phyloP scores from a whole-genome alignment of 2,329 filamentous ascomycete genomes.

The Monosporascus sp. region DNA sequence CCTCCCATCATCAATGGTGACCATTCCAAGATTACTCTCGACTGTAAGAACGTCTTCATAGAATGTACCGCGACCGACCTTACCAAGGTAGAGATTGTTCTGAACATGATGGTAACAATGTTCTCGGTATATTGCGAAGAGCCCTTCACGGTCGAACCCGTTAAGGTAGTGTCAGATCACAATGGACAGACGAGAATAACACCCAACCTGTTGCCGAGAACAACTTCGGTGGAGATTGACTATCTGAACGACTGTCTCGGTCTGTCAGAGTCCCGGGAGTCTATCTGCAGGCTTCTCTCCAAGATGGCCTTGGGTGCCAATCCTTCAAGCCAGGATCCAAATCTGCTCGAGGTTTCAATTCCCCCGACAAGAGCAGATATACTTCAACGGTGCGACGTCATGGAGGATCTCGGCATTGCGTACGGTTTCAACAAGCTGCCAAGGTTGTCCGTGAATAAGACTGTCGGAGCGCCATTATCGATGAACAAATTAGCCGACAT shows the following conservation, averaged over 20 bases:
- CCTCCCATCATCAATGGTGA: slow-evolving; percentile 98
- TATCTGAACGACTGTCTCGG: slow-evolving; percentile 95
- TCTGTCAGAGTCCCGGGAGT: slow-evolving; percentile 65
- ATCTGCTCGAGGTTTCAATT: slow-evolving; percentile 75
- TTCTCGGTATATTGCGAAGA: slow-evolving; percentile 89
- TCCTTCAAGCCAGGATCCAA: slow-evolving; percentile 64
- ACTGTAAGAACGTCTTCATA: slow-evolving; percentile 93
- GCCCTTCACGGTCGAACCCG: slow-evolving; percentile 86
- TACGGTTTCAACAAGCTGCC: slow-evolving; percentile 98
- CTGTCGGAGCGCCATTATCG: slow-evolving; percentile 77
- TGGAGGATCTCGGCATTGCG: slow-evolving; percentile 96
- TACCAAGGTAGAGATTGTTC: slow-evolving; percentile 94
- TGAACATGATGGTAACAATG: slow-evolving; percentile 95
- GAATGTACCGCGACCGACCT: slow-evolving; percentile 94
- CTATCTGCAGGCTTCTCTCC: slow-evolving; percentile 73
- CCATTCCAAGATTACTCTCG: slow-evolving; percentile 89
- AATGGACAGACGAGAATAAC: slow-evolving; percentile 78
- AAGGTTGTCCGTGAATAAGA: slow-evolving; percentile 78
- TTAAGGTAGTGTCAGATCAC: slow-evolving; percentile 88
- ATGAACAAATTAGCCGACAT: slow-evolving; percentile 97
- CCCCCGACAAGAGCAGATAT: slow-evolving; percentile 91
- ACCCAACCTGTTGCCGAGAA: slow-evolving; percentile 73
- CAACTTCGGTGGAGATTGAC: slow-evolving; percentile 77
- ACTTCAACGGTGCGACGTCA: slow-evolving; percentile 93
- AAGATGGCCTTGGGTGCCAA: slow-evolving; percentile 86